A percentile compares a stretch with the other conserved stretches of the same genome.
Conservation (phyloP, 106 monocot genomes). For the Dendrobium officinale region DNA sequence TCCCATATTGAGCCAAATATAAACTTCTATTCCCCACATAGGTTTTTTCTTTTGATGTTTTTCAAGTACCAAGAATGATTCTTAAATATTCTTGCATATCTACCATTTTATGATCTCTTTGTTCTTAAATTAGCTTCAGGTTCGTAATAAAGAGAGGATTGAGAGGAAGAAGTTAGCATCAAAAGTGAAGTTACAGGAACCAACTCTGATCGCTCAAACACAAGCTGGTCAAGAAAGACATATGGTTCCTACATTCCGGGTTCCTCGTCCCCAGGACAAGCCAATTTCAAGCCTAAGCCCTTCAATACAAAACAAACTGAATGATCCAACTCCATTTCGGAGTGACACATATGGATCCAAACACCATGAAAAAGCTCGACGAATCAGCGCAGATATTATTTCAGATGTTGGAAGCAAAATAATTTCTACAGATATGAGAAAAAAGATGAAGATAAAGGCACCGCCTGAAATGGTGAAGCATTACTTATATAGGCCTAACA, state of each 20-base stretch:
- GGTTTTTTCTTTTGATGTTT: not conserved
- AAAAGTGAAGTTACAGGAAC: conserved; percentile 13
- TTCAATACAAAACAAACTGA: conserved; percentile 15
- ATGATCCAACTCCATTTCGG: conserved; percentile 15
- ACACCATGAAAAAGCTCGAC: conserved; percentile 25
- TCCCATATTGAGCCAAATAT: no score
- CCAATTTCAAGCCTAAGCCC: conserved; percentile 10
- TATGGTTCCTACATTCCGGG: not conserved
- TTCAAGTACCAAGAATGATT: not conserved
- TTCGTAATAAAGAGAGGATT: conserved; percentile 58
- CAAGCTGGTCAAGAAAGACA: conserved; percentile 27
- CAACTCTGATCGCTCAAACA: conserved; percentile 13
- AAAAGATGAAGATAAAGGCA: conserved; percentile 41
- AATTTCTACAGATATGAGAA: conserved; percentile 19
- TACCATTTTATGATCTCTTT: not conserved
- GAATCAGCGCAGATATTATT: not conserved
- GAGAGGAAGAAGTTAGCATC: conserved; percentile 57
- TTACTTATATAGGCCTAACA: conserved; percentile 19
- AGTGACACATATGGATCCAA: conserved; percentile 19
- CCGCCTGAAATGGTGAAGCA: conserved; percentile 22
- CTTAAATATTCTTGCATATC: not conserved
- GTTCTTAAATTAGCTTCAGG: conserved; percentile 19
- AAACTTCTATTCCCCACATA: not conserved
- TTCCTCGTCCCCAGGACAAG: conserved; percentile 17
- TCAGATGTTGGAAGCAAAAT: conserved; percentile 21